Percentiles rank a stretch among this genome's conserved stretches.
Evolutionary conservation across 1,284 basidiomycete species (phyloP).

Genomic region (Laetiporus sulphureus): DNA sequence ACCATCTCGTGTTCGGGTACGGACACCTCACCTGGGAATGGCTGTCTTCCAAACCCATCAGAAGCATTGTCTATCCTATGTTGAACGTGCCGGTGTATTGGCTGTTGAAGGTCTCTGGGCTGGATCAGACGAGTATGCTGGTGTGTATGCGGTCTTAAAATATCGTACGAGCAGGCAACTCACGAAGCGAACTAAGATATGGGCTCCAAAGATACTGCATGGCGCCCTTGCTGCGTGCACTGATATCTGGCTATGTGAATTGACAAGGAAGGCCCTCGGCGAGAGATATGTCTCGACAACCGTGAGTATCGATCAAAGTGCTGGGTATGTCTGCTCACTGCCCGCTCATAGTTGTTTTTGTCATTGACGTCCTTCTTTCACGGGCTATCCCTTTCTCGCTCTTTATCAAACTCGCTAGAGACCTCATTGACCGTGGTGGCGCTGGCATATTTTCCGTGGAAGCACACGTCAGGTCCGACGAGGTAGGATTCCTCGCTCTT

Average conservation of each 20-base stretch:
- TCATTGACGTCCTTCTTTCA: conserved; percentile 88
- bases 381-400: conserved; percentile 77
- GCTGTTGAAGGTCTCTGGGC: conserved; percentile 47
- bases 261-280: conserved; percentile 60
- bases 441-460: conserved; percentile 76
- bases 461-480: no score
- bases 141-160: conserved; percentile 34
- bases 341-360: conserved; percentile 56
- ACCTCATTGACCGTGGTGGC: conserved; percentile 81
- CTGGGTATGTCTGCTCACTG: background rate
- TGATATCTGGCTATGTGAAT: conserved; percentile 66
- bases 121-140: conserved; percentile 48
- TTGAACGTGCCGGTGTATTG: conserved; percentile 79
- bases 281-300: conserved; percentile 51
- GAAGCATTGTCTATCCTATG: conserved; percentile 68
- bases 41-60: conserved; percentile 61
- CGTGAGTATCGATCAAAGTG: conserved; percentile 39
- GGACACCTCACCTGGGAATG: conserved; percentile 98
- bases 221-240: conserved; percentile 77
- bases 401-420: conserved; percentile 91
- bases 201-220: conserved; percentile 74
- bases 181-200: conserved; percentile 35
- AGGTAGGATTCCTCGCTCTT: no score
- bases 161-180: background rate
- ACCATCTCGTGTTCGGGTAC: conserved; percentile 84